Conservation (phyloP, 495 filamentous ascomycete genomes). For the Trichoderma asperelloides region DNA sequence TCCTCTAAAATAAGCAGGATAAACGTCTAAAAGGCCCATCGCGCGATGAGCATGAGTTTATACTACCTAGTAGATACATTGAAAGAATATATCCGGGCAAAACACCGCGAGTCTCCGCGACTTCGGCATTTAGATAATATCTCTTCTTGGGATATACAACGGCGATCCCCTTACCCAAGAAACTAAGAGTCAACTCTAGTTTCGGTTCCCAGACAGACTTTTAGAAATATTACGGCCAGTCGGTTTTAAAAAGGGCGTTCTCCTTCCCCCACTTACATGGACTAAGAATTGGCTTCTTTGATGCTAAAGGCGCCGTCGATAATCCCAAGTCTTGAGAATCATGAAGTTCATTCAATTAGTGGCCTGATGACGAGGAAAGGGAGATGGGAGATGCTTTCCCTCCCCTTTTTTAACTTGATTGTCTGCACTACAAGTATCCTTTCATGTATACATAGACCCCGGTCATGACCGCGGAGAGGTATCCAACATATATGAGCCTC, state of each 20-base stretch:
- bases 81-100: not conserved
- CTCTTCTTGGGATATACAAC: not conserved
- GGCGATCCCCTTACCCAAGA: not conserved
- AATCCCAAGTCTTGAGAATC: not conserved
- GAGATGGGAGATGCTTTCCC: not conserved
- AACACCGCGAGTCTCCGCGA: not conserved
- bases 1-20: not conserved
- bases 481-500: not conserved
- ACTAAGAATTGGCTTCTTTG: not conserved
- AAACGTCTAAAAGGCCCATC: not conserved
- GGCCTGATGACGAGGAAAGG: not conserved
- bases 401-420: not conserved
- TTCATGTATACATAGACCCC: not conserved
- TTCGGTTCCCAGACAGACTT: not conserved
- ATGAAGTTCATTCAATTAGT: not conserved
- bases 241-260: not conserved
- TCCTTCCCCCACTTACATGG: not conserved
- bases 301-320: not conserved
- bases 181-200: not conserved
- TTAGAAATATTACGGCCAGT: not conserved
- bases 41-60: not conserved
- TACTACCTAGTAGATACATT: not conserved
- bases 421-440: not conserved
- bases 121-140: not conserved
- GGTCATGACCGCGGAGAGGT: not conserved